phyloP scores from a whole-genome alignment of 106 monocot genomes.

The Phalaenopsis aphrodite region DNA sequence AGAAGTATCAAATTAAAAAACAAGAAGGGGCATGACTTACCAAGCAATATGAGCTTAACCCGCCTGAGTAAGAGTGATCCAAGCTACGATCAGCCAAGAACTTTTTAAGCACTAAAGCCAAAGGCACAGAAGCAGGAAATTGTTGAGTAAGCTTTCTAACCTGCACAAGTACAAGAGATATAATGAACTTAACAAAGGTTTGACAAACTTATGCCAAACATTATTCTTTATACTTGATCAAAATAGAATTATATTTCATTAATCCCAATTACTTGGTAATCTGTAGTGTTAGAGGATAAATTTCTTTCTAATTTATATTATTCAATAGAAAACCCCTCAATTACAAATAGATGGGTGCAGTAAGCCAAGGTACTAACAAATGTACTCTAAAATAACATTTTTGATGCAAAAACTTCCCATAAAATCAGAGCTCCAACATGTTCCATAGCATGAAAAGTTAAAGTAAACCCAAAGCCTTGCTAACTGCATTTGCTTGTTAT shows the following conservation, averaged over 20 bases:
- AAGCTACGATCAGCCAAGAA: constrained; percentile 93
- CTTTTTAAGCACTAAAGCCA: constrained; percentile 88
- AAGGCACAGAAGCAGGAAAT: constrained; percentile 87
- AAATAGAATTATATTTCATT: background rate
- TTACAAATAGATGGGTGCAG: too few relatives aligned
- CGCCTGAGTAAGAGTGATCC: constrained; percentile 94
- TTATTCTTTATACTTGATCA: background rate
- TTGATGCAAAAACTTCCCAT: too few relatives aligned
- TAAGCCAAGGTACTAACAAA: too few relatives aligned
- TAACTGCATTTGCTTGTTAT: too few relatives aligned
- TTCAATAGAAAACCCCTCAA: too few relatives aligned
- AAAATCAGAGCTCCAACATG: too few relatives aligned
- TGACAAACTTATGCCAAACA: background rate
- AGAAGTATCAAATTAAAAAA: too few relatives aligned
- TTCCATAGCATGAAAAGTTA: too few relatives aligned
- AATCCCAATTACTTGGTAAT: background rate
- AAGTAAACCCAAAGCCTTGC: too few relatives aligned
- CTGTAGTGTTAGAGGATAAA: background rate
- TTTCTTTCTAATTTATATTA: too few relatives aligned
- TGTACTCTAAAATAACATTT: too few relatives aligned
- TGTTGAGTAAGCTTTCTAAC: constrained; percentile 87
- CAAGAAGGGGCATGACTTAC: constrained; percentile 32
- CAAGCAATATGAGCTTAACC: constrained; percentile 95
- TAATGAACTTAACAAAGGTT: background rate
- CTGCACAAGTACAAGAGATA: constrained; percentile 25